Base-by-base conservation (phyloP, 345 rosid species). In the Camelina hispida region DNA sequence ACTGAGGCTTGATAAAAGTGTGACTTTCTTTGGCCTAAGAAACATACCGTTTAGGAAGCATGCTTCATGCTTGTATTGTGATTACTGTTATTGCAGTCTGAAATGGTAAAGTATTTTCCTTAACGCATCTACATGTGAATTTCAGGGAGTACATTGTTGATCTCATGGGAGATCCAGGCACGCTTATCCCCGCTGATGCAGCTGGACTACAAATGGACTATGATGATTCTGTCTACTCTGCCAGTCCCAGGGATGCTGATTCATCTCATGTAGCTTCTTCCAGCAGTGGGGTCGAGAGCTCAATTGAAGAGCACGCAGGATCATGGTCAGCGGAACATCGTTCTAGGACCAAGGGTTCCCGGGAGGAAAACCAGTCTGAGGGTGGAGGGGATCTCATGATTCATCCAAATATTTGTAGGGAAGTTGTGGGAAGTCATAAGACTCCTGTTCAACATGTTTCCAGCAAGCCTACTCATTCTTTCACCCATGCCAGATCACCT, bases 81-180 rank as follows among this genome's bases (percentile, higher is more conserved):
- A 30, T 47, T 30, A 38, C 34, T 70, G 37, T 58, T 43, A 63
- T 30, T 53, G 64, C 50, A 50, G 23, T 42, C 14, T 55, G 59
- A 62, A 43, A 9, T 44, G 11, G 55, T 54, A 23, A 44, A 12
- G 46, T 25, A 37, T 61, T 51, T 28, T 64, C 42, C 43, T 20
- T 53, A 46, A 62, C 2, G 8, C 66, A 63, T 70, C 28, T n/a
- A 52, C 18, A 75, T 76, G 60, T 81, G 77, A 73, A 77, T 81
- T 87, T 78, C 92, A 93, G 98, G 93, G 98, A 93, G 88, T 89
- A 91, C 85, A 93, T 93, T 56, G 88, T 93, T 76, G 98, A 93
- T 77, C 89, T 93, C 53, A 93, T 89, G 93, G 97, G 97, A 69
- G 98, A 85, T 85, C 98, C 97, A 30, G 98, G 97, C 59, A 87